These are phyloP conservation scores for Asclepias syriaca DNA, from an alignment of 257 asterid species.

Conservation along the genomic window DNA sequence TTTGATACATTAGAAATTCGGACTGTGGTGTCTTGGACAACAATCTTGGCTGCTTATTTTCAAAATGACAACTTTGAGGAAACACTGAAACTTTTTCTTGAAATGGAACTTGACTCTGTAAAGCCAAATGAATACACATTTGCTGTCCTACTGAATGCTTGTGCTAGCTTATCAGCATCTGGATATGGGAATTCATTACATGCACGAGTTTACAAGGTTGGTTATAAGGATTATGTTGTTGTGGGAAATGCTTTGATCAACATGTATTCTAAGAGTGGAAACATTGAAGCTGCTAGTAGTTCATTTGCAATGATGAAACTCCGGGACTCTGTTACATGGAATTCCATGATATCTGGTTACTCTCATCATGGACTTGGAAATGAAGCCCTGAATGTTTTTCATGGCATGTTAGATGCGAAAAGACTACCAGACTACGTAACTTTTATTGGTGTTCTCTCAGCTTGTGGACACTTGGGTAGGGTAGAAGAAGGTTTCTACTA, in stretches of 20 bases:
- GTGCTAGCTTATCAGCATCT: constrained; percentile 66
- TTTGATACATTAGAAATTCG: constrained; percentile 36
- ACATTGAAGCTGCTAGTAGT: constrained; percentile 44
- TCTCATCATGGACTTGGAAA: constrained; percentile 72
- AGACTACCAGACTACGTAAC: constrained; percentile 62
- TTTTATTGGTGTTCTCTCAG: constrained; percentile 74
- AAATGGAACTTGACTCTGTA: constrained; percentile 48
- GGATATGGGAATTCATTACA: constrained; percentile 68
- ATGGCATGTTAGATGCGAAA: constrained; percentile 46
- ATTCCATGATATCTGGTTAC: constrained; percentile 63
- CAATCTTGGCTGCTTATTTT: constrained; percentile 59
- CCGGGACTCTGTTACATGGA: constrained; percentile 67
- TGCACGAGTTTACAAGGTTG: constrained; percentile 52
- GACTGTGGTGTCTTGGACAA: constrained; percentile 74
- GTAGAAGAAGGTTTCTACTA: constrained; percentile 67
- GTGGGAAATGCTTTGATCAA: constrained; percentile 65
- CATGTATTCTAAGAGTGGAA: constrained; percentile 68
- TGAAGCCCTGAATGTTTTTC: constrained; percentile 54
- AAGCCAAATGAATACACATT: constrained; percentile 74
- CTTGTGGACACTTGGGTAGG: constrained; percentile 62
- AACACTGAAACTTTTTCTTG: constrained; percentile 48
- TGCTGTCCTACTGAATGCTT: constrained; percentile 61
- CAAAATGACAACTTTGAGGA: constrained; percentile 76
- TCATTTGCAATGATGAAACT: constrained; percentile 38
- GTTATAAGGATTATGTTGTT: constrained; percentile 37